phyloP scores from a whole-genome alignment of 139 green algal genomes.

The Chlorella sorokiniana region DNA sequence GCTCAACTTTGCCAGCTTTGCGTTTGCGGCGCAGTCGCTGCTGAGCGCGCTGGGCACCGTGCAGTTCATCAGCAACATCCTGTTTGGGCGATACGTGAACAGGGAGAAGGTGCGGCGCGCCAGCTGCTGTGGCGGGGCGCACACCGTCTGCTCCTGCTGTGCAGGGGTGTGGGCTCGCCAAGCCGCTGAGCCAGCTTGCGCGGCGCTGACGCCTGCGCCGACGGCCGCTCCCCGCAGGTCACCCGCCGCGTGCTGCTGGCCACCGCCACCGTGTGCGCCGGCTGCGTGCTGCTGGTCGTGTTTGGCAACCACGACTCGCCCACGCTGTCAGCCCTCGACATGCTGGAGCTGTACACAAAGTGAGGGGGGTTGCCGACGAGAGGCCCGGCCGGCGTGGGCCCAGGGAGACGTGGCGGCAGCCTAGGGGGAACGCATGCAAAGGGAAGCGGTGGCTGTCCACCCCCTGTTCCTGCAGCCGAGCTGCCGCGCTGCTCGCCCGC shows the following conservation, averaged over 20 bases:
- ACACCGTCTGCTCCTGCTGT: not conserved
- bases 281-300: constrained; percentile 82
- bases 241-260: constrained; percentile 63
- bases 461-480: not conserved
- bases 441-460: too few relatives aligned
- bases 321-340: constrained; percentile 62
- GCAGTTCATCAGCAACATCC: constrained; percentile 89
- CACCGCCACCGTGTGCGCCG: constrained; percentile 75
- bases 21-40: constrained; percentile 85
- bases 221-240: constrained; percentile 34
- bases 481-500: constrained; percentile 3
- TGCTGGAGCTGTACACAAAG: constrained; percentile 69
- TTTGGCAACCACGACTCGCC: constrained; percentile 86
- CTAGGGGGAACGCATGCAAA: too few relatives aligned
- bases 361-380: constrained; percentile 8
- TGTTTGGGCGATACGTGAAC: constrained; percentile 81
- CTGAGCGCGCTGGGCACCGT: constrained; percentile 82
- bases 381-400: not conserved
- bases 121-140: not conserved
- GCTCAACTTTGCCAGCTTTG: constrained; percentile 61
- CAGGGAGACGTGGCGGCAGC: not conserved
- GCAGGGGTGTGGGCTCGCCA: not conserved
- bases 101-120: constrained; percentile 66
- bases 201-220: not conserved
- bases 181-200: not conserved